Percentiles rank a stretch among this genome's conserved stretches.
Conservation (phyloP, 768 basidiomycete species). For the Mycena epipterygia region DNA sequence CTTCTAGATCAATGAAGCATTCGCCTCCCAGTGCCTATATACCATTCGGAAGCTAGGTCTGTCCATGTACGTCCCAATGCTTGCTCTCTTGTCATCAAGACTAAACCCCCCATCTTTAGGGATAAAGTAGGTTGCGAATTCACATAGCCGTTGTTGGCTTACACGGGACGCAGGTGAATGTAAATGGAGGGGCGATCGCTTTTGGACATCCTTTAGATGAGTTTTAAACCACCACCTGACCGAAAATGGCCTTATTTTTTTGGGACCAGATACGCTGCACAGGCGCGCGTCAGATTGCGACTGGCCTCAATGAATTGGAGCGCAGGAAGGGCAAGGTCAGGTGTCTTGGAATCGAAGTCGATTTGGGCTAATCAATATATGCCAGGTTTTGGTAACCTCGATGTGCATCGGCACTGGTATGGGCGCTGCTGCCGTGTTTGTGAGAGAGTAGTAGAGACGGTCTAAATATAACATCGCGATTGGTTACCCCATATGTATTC, state of each 20-base stretch:
- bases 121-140: constrained; percentile 49
- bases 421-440: constrained; percentile 88
- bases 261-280: constrained; percentile 71
- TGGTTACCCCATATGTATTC: too few species aligned
- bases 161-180: constrained; percentile 78
- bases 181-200: constrained; percentile 93
- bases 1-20: constrained; percentile 89
- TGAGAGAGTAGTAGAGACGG: constrained; percentile 57
- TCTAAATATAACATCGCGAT: background rate
- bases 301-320: constrained; percentile 81
- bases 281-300: constrained; percentile 88
- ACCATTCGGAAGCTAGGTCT: constrained; percentile 76
- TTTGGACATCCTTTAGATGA: constrained; percentile 87
- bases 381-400: constrained; percentile 82
- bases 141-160: background rate
- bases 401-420: constrained; percentile 95
- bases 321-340: constrained; percentile 78
- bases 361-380: constrained; percentile 16
- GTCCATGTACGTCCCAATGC: constrained; percentile 47
- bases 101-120: constrained; percentile 38
- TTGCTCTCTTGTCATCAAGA: background rate
- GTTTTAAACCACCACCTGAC: constrained; percentile 43
- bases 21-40: constrained; percentile 88
- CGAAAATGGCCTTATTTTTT: constrained; percentile 32
- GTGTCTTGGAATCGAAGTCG: constrained; percentile 8